Percentiles rank a stretch among this genome's conserved stretches.
Conservation (phyloP, 2,329 filamentous ascomycete species). For the Aspergillus brunneoviolaceus region DNA sequence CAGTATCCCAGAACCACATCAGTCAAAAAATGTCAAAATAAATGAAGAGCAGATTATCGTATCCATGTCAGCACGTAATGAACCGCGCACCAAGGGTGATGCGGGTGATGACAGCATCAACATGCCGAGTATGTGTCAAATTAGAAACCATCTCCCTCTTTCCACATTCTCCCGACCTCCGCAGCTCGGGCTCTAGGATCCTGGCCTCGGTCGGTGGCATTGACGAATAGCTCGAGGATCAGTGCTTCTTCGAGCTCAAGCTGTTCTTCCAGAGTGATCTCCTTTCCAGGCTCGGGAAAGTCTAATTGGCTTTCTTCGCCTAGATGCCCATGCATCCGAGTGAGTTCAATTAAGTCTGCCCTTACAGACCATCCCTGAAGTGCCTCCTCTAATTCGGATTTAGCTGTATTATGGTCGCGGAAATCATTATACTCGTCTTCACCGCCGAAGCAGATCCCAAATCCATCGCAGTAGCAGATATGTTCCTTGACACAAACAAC, state of each 20-base stretch:
- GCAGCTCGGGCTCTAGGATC: constrained; percentile 53
- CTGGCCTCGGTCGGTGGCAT: constrained; percentile 52
- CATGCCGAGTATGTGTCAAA: constrained; percentile 1
- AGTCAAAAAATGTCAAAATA: not conserved
- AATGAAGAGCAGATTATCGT: not conserved
- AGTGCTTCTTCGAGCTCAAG: constrained; percentile 46
- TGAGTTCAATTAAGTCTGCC: constrained; percentile 34
- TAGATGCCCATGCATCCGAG: constrained; percentile 23
- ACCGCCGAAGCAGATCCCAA: constrained; percentile 60
- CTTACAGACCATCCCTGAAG: constrained; percentile 43
- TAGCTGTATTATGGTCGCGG: constrained; percentile 44
- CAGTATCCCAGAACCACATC: not conserved
- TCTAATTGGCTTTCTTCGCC: constrained; percentile 29
- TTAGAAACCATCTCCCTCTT: constrained; percentile 56
- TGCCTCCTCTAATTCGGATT: constrained; percentile 34
- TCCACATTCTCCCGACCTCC: constrained; percentile 56
- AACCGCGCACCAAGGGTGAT: not conserved
- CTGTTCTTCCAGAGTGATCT: constrained; percentile 44
- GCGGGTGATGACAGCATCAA: not conserved
- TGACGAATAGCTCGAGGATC: constrained; percentile 42
- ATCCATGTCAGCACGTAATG: not conserved
- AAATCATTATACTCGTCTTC: constrained; percentile 51
- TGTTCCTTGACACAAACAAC: constrained; percentile 51
- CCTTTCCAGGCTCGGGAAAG: constrained; percentile 44
- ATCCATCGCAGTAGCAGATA: constrained; percentile 64